These are phyloP conservation scores for Diaporthe sp. DNA, from an alignment of 2,329 filamentous ascomycete species.

Conservation along the genomic window DNA sequence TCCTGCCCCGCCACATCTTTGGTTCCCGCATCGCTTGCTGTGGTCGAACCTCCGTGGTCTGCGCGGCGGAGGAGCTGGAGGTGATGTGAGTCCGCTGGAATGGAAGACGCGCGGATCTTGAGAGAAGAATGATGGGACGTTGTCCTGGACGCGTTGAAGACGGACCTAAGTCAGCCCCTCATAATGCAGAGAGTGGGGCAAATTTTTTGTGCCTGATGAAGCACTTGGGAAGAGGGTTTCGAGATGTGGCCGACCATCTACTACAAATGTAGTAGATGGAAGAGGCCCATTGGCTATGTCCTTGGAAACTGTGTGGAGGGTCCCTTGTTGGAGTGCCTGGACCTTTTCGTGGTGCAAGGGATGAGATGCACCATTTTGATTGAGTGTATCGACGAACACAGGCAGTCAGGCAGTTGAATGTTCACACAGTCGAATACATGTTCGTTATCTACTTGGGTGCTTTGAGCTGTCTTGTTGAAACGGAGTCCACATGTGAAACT, in stretches of 20 bases:
- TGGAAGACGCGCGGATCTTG: constrained; percentile 21
- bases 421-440: neutral
- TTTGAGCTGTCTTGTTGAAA: neutral
- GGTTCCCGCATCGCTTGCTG: constrained; percentile 1
- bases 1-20: constrained; percentile 25
- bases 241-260: too few species aligned
- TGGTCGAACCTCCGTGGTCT: constrained; percentile 17
- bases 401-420: neutral
- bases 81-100: constrained; percentile 28
- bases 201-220: neutral
- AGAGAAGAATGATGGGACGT: constrained; percentile 10
- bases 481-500: neutral
- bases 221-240: constrained; percentile 9
- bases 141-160: constrained; percentile 28
- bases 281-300: neutral
- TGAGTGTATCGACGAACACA: constrained; percentile 7
- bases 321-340: constrained; percentile 15
- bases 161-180: constrained; percentile 29
- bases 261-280: too few species aligned
- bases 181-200: constrained; percentile 35
- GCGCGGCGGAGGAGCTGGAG: neutral
- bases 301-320: constrained; percentile 17
- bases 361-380: neutral
- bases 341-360: constrained; percentile 24
- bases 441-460: neutral